Conservation (phyloP, 768 basidiomycete genomes). For the Podaxis sp. region DNA sequence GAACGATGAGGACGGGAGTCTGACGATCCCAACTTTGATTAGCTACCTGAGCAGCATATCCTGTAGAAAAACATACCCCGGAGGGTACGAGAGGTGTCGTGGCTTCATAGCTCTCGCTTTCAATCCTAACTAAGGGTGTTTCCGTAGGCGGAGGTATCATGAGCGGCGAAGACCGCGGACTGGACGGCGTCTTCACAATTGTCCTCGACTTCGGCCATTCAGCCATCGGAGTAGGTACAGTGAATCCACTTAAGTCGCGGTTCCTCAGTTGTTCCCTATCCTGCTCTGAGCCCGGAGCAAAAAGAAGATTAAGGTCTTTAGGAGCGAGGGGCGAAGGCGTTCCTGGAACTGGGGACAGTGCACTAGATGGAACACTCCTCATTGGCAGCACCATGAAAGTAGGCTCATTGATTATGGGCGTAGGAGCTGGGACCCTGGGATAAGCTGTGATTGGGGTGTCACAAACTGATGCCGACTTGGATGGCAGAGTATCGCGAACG, state of each 20-base stretch:
- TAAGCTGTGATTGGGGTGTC: constrained; percentile 25
- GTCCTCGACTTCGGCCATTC: constrained; percentile 17
- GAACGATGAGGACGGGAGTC: constrained; percentile 39
- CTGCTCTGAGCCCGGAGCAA: constrained; percentile 36
- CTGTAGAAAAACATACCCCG: constrained; percentile 31
- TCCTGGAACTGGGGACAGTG: constrained; percentile 23
- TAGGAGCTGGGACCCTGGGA: constrained; percentile 24
- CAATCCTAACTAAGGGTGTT: constrained; percentile 11
- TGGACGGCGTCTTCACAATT: constrained; percentile 3
- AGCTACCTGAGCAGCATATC: neutral
- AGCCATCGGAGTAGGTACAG: constrained; percentile 22
- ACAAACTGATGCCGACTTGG: constrained; percentile 12
- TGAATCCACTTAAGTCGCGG: constrained; percentile 35
- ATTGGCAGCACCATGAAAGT: constrained; percentile 5
- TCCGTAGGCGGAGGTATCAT: constrained; percentile 10
- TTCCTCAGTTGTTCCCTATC: constrained; percentile 37
- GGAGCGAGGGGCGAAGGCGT: constrained; percentile 45
- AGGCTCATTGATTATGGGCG: constrained; percentile 21
- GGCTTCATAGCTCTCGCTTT: constrained; percentile 31
- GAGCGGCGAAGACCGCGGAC: constrained; percentile 5
- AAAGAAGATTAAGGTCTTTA: constrained; percentile 38
- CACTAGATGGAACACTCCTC: constrained; percentile 12
- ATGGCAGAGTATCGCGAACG: constrained; percentile 16
- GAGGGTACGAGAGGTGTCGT: constrained; percentile 45
- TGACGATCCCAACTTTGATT: constrained; percentile 13